phyloP scores from a whole-genome alignment of 2,329 filamentous ascomycete species.

The Aspergillus jensenii region DNA sequence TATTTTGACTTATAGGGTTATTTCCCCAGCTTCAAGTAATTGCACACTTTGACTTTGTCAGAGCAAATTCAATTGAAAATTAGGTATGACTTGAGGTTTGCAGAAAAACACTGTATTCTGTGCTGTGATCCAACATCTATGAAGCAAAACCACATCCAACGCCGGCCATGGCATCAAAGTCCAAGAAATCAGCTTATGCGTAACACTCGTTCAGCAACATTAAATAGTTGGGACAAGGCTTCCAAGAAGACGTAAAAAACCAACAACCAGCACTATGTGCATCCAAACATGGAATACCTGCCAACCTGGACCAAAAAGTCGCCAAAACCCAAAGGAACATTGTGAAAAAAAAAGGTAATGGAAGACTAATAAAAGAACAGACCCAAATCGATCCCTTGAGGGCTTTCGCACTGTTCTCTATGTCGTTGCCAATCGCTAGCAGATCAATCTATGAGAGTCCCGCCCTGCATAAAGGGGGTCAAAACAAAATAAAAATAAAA shows the following conservation, averaged over 20 bases:
- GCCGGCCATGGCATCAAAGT: not conserved
- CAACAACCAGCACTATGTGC: not conserved
- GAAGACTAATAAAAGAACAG: conserved; percentile 6
- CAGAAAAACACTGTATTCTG: not conserved
- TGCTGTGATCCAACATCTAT: not conserved
- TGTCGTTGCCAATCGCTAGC: conserved; percentile 18
- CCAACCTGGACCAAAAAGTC: not conserved
- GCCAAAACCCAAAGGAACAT: not conserved
- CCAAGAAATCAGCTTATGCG: not conserved
- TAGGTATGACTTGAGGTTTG: not conserved
- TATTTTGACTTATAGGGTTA: not conserved
- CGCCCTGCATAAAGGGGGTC: conserved; percentile 10
- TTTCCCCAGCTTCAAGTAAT: not conserved
- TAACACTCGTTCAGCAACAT: not conserved
- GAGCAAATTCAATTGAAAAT: not conserved
- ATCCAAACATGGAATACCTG: not conserved
- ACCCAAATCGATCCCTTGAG: not conserved
- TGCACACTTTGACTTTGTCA: not conserved
- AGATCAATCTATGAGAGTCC: conserved; percentile 24
- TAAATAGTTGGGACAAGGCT: not conserved
- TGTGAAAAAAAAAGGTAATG: not conserved
- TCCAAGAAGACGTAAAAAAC: not conserved
- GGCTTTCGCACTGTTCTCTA: conserved; percentile 19
- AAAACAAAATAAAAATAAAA: conserved; percentile 5
- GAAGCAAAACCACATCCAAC: not conserved